Evolutionary conservation across 306 rosid genomes (phyloP).

Genomic region (Argentina anserina): DNA sequence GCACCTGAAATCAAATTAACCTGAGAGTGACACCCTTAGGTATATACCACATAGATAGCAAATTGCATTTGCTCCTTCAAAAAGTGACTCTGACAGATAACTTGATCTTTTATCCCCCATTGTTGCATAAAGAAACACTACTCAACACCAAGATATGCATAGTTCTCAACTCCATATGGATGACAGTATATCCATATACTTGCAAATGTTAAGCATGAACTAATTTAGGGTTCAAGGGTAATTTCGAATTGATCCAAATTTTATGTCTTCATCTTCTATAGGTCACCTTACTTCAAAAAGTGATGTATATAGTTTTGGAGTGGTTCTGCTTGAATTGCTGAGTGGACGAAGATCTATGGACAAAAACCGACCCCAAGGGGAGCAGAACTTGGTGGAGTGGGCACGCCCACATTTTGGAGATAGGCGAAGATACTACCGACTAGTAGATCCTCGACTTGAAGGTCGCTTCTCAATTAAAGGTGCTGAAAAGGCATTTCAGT

Average conservation of each 20-base stretch:
- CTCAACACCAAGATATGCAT: neutral
- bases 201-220: neutral
- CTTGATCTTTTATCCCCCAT: too few relatives aligned
- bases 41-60: neutral
- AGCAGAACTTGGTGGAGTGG: conserved; percentile 57
- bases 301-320: conserved; percentile 68
- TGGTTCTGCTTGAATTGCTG: conserved; percentile 61
- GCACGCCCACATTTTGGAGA: conserved; percentile 27
- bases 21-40: neutral
- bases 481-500: conserved; percentile 28
- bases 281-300: conserved; percentile 62
- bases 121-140: too few relatives aligned
- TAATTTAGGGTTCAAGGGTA: neutral
- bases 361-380: conserved; percentile 1
- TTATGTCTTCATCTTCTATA: conserved; percentile 18
- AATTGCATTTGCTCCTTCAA: too few relatives aligned
- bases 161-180: neutral
- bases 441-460: conserved; percentile 52
- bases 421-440: conserved; percentile 15
- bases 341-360: conserved; percentile 56
- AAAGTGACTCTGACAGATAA: too few relatives aligned
- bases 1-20: neutral
- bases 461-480: conserved; percentile 42
- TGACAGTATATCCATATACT: neutral
- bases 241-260: neutral